Percentiles rank a stretch among this genome's conserved stretches.
These are phyloP conservation scores for Phytophthora aleatoria DNA, from an alignment of 352 stramenopile genomes.

Conservation along the genomic window DNA sequence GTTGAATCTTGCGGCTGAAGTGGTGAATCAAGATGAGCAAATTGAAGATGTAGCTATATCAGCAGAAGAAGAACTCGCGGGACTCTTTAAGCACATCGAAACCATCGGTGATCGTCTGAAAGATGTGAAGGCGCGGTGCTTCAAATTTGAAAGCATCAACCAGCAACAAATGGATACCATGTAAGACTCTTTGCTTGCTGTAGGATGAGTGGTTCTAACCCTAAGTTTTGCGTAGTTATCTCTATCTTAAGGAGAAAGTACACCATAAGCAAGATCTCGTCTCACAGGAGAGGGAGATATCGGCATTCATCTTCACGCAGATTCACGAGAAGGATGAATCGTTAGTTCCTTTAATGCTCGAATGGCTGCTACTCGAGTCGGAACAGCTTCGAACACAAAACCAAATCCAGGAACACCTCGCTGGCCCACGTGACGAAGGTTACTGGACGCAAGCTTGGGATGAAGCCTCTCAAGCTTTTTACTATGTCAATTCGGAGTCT, in stretches of 20 bases:
- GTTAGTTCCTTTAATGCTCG: slow-evolving; percentile 66
- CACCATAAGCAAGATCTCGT: slow-evolving; percentile 76
- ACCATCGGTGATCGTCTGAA: slow-evolving; percentile 57
- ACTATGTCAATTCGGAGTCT: slow-evolving; percentile 67
- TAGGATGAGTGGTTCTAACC: slow-evolving; percentile 1
- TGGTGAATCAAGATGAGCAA: slow-evolving; percentile 40
- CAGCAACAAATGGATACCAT: slow-evolving; percentile 68
- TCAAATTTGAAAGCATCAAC: slow-evolving; percentile 63
- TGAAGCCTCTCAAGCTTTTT: slow-evolving; percentile 57
- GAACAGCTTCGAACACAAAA: slow-evolving; percentile 64
- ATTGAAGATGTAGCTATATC: slow-evolving; percentile 11
- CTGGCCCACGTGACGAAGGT: slow-evolving; percentile 38
- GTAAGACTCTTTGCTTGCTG: slow-evolving; percentile 32
- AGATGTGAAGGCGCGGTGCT: slow-evolving; percentile 69
- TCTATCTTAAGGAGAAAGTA: slow-evolving; percentile 85
- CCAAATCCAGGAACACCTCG: slow-evolving; percentile 70
- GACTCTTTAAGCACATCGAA: slow-evolving; percentile 53
- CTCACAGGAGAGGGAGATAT: slow-evolving; percentile 68
- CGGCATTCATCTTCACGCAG: slow-evolving; percentile 62
- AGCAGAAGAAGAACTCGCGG: slow-evolving; percentile 51
- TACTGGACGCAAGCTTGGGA: slow-evolving; percentile 78
- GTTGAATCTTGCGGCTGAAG: slow-evolving; percentile 54
- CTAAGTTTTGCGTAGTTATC: slow-evolving; percentile 44
- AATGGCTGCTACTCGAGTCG: slow-evolving; percentile 79
- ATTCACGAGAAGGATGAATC: slow-evolving; percentile 60